Evolutionary conservation across 495 filamentous ascomycete species (phyloP).

Genomic region (Xylaria telfairii): DNA sequence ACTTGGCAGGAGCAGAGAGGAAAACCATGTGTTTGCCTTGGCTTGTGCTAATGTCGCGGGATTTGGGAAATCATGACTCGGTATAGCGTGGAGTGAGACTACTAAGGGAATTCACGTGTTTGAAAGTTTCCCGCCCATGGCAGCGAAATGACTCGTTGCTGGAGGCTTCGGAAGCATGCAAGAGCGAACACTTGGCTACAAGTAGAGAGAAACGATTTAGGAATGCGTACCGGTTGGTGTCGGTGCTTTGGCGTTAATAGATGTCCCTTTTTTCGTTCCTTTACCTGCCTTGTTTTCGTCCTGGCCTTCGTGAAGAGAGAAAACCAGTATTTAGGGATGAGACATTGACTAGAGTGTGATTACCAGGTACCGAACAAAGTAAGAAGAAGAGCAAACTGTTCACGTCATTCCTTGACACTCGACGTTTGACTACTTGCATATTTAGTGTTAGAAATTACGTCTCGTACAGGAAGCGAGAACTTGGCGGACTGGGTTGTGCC

Average conservation of each 20-base stretch:
- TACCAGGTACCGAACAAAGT: no score
- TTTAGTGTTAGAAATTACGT: background rate
- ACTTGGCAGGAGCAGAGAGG: background rate
- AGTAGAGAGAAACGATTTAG: background rate
- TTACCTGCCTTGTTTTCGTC: background rate
- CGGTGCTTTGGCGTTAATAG: conserved; percentile 3
- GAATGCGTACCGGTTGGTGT: background rate
- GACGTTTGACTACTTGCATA: background rate
- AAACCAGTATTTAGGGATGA: background rate
- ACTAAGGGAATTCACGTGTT: background rate
- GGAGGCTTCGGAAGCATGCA: background rate
- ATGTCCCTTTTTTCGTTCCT: background rate
- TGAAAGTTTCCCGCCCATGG: background rate
- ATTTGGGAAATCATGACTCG: conserved; percentile 2
- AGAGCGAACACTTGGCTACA: background rate
- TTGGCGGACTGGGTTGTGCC: background rate
- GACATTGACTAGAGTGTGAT: background rate
- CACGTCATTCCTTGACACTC: background rate
- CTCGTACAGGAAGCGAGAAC: background rate
- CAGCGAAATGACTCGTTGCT: conserved; percentile 1
- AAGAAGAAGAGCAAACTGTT: background rate
- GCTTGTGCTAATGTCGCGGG: background rate
- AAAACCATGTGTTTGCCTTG: background rate
- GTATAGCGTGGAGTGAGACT: background rate
- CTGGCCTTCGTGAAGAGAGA: background rate